phyloP scores from a whole-genome alignment of 352 stramenopile genomes.

The Thalassiosira oceanica region DNA sequence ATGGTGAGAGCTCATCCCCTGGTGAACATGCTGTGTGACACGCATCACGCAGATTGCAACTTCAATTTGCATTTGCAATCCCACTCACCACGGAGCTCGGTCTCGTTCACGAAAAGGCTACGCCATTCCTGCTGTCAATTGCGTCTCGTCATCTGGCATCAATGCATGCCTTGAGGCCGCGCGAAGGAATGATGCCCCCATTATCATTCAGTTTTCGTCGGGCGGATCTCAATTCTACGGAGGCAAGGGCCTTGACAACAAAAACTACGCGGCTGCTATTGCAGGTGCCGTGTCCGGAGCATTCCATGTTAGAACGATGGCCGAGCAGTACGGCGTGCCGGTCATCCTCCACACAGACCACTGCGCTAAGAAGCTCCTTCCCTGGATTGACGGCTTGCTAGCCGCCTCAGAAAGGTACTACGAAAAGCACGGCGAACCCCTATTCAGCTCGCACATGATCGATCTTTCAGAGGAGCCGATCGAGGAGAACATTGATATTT shows the following conservation, averaged over 20 bases:
- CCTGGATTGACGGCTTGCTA: slow-evolving; percentile 97
- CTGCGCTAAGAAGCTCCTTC: slow-evolving; percentile 95
- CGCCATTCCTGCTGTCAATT: slow-evolving; percentile 80
- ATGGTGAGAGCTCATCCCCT: no score
- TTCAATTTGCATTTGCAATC: no score
- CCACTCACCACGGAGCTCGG: no score
- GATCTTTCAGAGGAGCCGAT: slow-evolving; percentile 97
- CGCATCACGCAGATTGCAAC: no score
- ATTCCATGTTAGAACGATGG: slow-evolving; percentile 94
- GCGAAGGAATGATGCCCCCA: slow-evolving; percentile 89
- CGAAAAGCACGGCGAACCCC: slow-evolving; percentile 88
- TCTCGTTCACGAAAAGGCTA: no score
- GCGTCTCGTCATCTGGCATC: slow-evolving; percentile 86
- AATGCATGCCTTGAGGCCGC: slow-evolving; percentile 97
- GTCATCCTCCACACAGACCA: slow-evolving; percentile 98
- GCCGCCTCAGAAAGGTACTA: slow-evolving; percentile 95
- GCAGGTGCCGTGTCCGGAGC: slow-evolving; percentile 88
- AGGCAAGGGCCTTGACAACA: slow-evolving; percentile 95
- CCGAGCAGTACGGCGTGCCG: slow-evolving; percentile 93
- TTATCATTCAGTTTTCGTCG: slow-evolving; percentile 98
- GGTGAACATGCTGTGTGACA: no score
- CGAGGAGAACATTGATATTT: slow-evolving; percentile 97
- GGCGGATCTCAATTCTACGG: slow-evolving; percentile 95
- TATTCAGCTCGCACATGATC: slow-evolving; percentile 98
- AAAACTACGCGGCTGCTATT: slow-evolving; percentile 84